phyloP scores from a whole-genome alignment of 1,284 basidiomycete genomes.

The Ustilago bromivora region DNA sequence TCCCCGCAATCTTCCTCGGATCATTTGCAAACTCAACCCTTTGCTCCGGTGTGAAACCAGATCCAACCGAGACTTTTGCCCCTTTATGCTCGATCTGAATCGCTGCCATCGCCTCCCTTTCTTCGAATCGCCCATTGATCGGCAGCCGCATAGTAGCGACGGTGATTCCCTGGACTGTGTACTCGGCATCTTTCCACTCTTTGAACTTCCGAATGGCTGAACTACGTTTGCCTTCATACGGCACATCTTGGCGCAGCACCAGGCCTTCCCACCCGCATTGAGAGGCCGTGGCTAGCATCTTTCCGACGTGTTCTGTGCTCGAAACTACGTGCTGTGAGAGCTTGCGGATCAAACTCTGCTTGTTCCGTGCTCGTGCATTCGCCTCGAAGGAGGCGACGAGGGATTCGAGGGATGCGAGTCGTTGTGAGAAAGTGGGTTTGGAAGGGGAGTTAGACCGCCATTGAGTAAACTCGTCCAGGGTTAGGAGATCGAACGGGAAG shows the following conservation, averaged over 20 bases:
- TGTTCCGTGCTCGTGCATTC: conserved; percentile 6
- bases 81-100: conserved; percentile 50
- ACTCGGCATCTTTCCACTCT: conserved; percentile 58
- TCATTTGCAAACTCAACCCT: conserved; percentile 47
- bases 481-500: conserved; percentile 57
- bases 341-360: conserved; percentile 26
- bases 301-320: conserved; percentile 13
- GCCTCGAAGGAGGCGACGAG: conserved; percentile 29
- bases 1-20: conserved; percentile 49
- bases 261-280: conserved; percentile 56
- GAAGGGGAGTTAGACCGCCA: conserved; percentile 24
- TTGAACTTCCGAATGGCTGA: conserved; percentile 54
- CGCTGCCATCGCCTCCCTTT: conserved; percentile 43
- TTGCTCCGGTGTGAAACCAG: conserved; percentile 52
- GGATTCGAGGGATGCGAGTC: conserved; percentile 24
- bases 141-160: conserved; percentile 53
- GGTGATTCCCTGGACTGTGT: conserved; percentile 38
- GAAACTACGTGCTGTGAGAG: conserved; percentile 43
- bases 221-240: conserved; percentile 57
- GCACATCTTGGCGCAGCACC: conserved; percentile 45
- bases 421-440: conserved; percentile 33
- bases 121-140: conserved; percentile 43
- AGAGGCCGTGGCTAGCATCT: conserved; percentile 28
- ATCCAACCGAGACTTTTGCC: conserved; percentile 50
- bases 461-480: conserved; percentile 46